These are phyloP conservation scores for Coemansia sp. DNA, from an alignment of 192 early-diverging fungal species.

Conservation along the genomic window DNA sequence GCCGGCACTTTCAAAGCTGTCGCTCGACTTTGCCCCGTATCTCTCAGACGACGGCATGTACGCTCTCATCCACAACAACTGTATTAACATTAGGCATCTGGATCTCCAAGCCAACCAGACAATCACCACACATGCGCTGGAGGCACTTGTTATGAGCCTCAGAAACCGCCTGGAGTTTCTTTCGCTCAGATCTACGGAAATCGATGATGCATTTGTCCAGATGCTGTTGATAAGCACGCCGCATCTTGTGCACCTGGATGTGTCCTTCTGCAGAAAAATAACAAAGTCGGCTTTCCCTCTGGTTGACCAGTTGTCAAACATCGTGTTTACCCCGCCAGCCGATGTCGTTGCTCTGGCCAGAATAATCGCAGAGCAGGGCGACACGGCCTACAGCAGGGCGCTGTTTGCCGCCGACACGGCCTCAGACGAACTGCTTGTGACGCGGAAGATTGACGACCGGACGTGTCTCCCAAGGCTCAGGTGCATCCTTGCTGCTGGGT, in stretches of 20 bases:
- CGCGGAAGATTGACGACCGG: not conserved
- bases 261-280: conserved; percentile 26
- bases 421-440: not conserved
- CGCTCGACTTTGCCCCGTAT: conserved; percentile 21
- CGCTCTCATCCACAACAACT: conserved; percentile 27
- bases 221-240: conserved; percentile 20
- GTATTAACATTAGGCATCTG: conserved; percentile 32
- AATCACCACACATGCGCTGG: conserved; percentile 18
- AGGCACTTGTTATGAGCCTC: conserved; percentile 6
- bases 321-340: conserved; percentile 5
- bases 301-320: not conserved
- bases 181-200: conserved; percentile 19
- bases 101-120: conserved; percentile 27
- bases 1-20: conserved; percentile 27
- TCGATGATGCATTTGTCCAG: conserved; percentile 20
- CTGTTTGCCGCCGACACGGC: not conserved
- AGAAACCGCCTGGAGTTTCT: conserved; percentile 21
- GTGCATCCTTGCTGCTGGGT: conserved; percentile 16
- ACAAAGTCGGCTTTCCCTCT: conserved; percentile 36
- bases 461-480: conserved; percentile 26
- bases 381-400: not conserved
- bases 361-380: not conserved
- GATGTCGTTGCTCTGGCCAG: not conserved
- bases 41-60: conserved; percentile 19
- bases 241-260: conserved; percentile 23